Percentiles rank a stretch among this genome's conserved stretches.
These are phyloP conservation scores for Chalciporus piperatus DNA, from an alignment of 768 basidiomycete species.

Conservation along the genomic window DNA sequence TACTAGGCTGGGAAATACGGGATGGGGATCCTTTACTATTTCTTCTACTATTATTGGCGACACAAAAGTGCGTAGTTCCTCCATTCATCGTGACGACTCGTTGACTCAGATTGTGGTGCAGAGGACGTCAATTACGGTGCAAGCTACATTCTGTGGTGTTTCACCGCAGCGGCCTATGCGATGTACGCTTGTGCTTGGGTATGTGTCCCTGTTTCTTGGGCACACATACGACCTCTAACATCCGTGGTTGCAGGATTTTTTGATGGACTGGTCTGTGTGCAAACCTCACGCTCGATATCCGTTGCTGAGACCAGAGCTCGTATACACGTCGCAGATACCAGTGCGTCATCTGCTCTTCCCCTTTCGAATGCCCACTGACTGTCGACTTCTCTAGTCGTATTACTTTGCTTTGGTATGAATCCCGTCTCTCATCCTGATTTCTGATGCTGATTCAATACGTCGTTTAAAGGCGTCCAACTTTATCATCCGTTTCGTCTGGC, in stretches of 20 bases:
- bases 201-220: constrained; percentile 19
- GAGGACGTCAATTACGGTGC: constrained; percentile 39
- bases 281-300: constrained; percentile 51
- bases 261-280: constrained; percentile 92
- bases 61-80: constrained; percentile 44
- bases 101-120: neutral
- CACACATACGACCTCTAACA: neutral
- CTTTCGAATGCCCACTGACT: neutral
- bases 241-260: constrained; percentile 56
- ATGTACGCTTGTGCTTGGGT: constrained; percentile 82
- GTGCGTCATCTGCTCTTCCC: constrained; percentile 36
- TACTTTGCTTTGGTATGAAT: constrained; percentile 71
- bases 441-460: neutral
- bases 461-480: constrained; percentile 60
- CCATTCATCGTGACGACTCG: neutral
- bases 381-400: constrained; percentile 49
- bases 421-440: neutral
- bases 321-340: constrained; percentile 62
- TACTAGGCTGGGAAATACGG: constrained; percentile 82
- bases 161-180: constrained; percentile 61
- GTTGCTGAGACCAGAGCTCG: constrained; percentile 69
- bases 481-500: constrained; percentile 77
- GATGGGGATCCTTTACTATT: constrained; percentile 58
- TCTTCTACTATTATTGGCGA: constrained; percentile 80
- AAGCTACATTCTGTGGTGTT: constrained; percentile 65